A percentile compares a stretch with the other conserved stretches of the same genome.
Conservation (phyloP, 2,329 filamentous ascomycete genomes). For the Xylaria sp. region DNA sequence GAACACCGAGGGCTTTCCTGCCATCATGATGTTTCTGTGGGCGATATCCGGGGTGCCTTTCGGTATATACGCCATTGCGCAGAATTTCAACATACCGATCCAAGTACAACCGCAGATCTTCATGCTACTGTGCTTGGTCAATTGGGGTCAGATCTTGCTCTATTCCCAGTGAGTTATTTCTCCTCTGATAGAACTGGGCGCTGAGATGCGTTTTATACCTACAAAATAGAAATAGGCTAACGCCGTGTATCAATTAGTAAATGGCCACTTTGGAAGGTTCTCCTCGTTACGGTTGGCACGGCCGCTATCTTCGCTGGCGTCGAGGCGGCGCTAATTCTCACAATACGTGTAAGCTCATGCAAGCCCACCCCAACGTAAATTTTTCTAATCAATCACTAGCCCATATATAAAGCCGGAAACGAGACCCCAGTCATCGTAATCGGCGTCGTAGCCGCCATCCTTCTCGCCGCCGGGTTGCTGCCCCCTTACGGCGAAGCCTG, state of each 20-base stretch:
- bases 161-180: slow-evolving; percentile 48
- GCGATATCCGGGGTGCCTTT: slow-evolving; percentile 61
- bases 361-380: not conserved
- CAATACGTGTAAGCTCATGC: slow-evolving; percentile 58
- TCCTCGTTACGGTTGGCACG: slow-evolving; percentile 54
- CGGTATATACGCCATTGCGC: slow-evolving; percentile 54
- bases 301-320: slow-evolving; percentile 61
- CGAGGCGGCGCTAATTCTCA: slow-evolving; percentile 67
- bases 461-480: slow-evolving; percentile 67
- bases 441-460: slow-evolving; percentile 67
- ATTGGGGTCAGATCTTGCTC: slow-evolving; percentile 54
- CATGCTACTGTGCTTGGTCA: slow-evolving; percentile 53
- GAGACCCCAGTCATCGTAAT: slow-evolving; percentile 65
- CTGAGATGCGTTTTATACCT: not conserved
- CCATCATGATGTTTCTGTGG: slow-evolving; percentile 72
- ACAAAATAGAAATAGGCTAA: not conserved
- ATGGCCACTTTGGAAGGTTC: slow-evolving; percentile 61
- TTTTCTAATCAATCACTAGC: slow-evolving; percentile 50
- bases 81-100: slow-evolving; percentile 57
- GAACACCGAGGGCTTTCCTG: slow-evolving; percentile 69
- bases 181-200: not conserved
- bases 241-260: slow-evolving; percentile 51
- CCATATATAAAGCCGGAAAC: slow-evolving; percentile 64
- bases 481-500: slow-evolving; percentile 71
- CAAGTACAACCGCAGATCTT: slow-evolving; percentile 58